Evolutionary conservation across 1,139 yeast genomes (phyloP).

Genomic region (Arxiozyma telluris): DNA sequence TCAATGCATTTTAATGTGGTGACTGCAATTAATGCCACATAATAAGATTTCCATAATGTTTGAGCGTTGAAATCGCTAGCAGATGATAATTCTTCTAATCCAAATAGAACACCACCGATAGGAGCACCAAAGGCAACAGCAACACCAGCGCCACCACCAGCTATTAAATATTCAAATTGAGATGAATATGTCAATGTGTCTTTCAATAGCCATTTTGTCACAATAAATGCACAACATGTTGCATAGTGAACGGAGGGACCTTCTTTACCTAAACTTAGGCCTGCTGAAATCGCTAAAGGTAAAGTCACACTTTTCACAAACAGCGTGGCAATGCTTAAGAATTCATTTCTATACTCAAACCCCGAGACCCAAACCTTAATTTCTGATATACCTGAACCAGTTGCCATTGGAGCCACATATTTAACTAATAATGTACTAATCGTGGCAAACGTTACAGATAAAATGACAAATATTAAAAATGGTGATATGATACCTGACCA

Average conservation of each 20-base stretch:
- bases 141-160: constrained; percentile 90
- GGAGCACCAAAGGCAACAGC: constrained; percentile 93
- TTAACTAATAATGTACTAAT: constrained; percentile 62
- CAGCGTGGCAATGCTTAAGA: constrained; percentile 66
- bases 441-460: constrained; percentile 55
- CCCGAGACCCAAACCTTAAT: constrained; percentile 94
- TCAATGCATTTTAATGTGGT: constrained; percentile 65
- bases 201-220: constrained; percentile 33
- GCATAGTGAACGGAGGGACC: constrained; percentile 90
- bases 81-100: constrained; percentile 48
- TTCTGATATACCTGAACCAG: constrained; percentile 96
- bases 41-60: constrained; percentile 86
- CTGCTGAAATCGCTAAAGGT: constrained; percentile 81
- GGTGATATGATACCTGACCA: constrained; percentile 46
- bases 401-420: constrained; percentile 76
- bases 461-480: constrained; percentile 49
- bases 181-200: constrained; percentile 39
- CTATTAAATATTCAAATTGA: constrained; percentile 50
- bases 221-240: constrained; percentile 50
- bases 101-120: constrained; percentile 86
- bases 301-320: constrained; percentile 68
- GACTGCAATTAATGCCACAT: constrained; percentile 84
- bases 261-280: constrained; percentile 85
- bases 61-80: constrained; percentile 52
- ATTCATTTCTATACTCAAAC: constrained; percentile 62